Evolutionary conservation across 371 early-diverging fungal genomes (phyloP).

Genomic region (Saksenaea oblongispora): DNA sequence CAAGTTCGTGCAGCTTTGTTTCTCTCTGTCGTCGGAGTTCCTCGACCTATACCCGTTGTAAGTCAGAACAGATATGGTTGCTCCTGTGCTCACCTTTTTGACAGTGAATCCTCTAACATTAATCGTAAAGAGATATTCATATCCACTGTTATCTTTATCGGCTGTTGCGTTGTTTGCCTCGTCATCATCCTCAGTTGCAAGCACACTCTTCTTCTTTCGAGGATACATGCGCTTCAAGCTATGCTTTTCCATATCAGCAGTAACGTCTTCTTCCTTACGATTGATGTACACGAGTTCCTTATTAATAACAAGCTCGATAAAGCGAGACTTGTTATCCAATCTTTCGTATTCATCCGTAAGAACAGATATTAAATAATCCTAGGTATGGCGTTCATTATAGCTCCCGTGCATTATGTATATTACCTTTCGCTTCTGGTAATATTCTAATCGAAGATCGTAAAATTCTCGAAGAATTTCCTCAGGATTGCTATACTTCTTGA

Average conservation of each 20-base stretch:
- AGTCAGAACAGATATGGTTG: neutral
- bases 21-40: slow-evolving; percentile 77
- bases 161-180: slow-evolving; percentile 21
- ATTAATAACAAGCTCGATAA: slow-evolving; percentile 91
- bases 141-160: slow-evolving; percentile 54
- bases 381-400: neutral
- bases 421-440: slow-evolving; percentile 93
- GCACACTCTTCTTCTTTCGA: slow-evolving; percentile 40
- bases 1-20: slow-evolving; percentile 72
- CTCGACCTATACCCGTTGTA: slow-evolving; percentile 54
- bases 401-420: neutral
- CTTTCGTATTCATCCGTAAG: slow-evolving; percentile 77
- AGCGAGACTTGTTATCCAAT: slow-evolving; percentile 92
- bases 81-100: slow-evolving; percentile 69
- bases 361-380: slow-evolving; percentile 61
- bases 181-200: slow-evolving; percentile 48
- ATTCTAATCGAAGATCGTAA: slow-evolving; percentile 85
- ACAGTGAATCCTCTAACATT: slow-evolving; percentile 91
- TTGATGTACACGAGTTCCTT: slow-evolving; percentile 87
- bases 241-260: slow-evolving; percentile 76
- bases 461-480: slow-evolving; percentile 94
- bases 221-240: slow-evolving; percentile 69
- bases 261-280: slow-evolving; percentile 81
- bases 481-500: slow-evolving; percentile 83
- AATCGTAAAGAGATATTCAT: slow-evolving; percentile 95